A percentile compares a stretch with the other conserved stretches of the same genome.
phyloP scores from a whole-genome alignment of 306 rosid species.

The Lathyrus aphaca region DNA sequence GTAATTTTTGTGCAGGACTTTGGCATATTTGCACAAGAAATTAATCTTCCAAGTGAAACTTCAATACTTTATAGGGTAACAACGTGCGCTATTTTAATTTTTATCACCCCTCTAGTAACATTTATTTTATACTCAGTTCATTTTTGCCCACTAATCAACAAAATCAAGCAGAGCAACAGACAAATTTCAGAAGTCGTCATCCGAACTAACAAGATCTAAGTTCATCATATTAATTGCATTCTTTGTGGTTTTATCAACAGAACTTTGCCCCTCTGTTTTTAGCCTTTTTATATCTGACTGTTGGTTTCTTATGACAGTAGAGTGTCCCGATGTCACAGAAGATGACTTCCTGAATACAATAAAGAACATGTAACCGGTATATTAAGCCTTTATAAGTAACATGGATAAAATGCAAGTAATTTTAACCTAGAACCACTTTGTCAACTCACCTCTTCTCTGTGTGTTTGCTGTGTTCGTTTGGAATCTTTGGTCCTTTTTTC shows the following conservation, averaged over 20 bases:
- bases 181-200: conserved; percentile 61
- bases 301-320: conserved; percentile 43
- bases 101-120: conserved; percentile 26
- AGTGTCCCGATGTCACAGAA: conserved; percentile 41
- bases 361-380: conserved; percentile 17
- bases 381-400: conserved; percentile 20
- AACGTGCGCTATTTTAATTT: too few species aligned
- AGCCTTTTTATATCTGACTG: conserved; percentile 57
- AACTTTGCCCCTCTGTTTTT: conserved; percentile 47
- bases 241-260: conserved; percentile 47
- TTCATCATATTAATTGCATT: conserved; percentile 70
- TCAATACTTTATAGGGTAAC: conserved; percentile 25
- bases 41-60: conserved; percentile 5
- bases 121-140: conserved; percentile 21
- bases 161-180: conserved; percentile 15
- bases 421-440: conserved; percentile 18
- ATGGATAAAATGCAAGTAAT: conserved; percentile 18
- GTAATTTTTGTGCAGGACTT: background rate
- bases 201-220: conserved; percentile 74
- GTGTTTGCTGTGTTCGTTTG: conserved; percentile 43
- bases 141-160: background rate
- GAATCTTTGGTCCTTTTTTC: conserved; percentile 44
- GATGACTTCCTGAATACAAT: conserved; percentile 67
- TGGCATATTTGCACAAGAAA: conserved; percentile 16
- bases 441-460: conserved; percentile 63